Conservation (phyloP, 1,284 basidiomycete species). For the Hypsizygus ulmarius region DNA sequence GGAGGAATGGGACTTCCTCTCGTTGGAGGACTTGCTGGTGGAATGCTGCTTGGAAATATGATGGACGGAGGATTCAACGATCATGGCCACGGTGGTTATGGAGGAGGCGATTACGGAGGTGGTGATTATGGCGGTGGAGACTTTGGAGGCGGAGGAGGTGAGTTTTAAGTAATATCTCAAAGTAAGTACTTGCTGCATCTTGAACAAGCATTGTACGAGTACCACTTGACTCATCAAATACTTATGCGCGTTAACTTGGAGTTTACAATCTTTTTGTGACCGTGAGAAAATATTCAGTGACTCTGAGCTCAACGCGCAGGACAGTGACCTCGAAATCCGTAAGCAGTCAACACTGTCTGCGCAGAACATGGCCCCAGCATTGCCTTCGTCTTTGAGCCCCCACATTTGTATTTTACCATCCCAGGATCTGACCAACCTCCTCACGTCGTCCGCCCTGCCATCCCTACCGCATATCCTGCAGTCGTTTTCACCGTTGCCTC, state of each 20-base stretch:
- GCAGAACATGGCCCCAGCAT: conserved; percentile 38
- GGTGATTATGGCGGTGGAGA: conserved; percentile 28
- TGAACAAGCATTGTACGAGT: too few species aligned
- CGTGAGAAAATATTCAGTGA: conserved; percentile 16
- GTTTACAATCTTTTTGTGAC: conserved; percentile 7
- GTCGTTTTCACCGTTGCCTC: conserved; percentile 78
- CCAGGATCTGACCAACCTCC: conserved; percentile 60
- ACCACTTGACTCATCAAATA: too few species aligned
- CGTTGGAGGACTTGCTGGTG: conserved; percentile 59
- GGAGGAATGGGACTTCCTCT: conserved; percentile 46
- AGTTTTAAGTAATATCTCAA: conserved; percentile 11
- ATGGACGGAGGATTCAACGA: conserved; percentile 28
- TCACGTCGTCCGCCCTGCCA: conserved; percentile 58
- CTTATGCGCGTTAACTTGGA: too few species aligned
- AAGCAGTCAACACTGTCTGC: conserved; percentile 4
- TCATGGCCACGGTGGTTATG: conserved; percentile 7
- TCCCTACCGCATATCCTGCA: conserved; percentile 69
- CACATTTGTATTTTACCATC: conserved; percentile 73
- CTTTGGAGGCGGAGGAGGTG: conserved; percentile 24
- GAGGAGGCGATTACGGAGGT: conserved; percentile 20
- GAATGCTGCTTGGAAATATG: conserved; percentile 53
- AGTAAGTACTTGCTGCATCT: too few species aligned
- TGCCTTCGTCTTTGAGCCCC: conserved; percentile 74
- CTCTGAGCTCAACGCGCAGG: not conserved
- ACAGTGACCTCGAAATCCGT: not conserved